A percentile compares a stretch with the other conserved stretches of the same genome.
phyloP scores from a whole-genome alignment of 176 grass and related monocot species.

The Areca catechu region DNA sequence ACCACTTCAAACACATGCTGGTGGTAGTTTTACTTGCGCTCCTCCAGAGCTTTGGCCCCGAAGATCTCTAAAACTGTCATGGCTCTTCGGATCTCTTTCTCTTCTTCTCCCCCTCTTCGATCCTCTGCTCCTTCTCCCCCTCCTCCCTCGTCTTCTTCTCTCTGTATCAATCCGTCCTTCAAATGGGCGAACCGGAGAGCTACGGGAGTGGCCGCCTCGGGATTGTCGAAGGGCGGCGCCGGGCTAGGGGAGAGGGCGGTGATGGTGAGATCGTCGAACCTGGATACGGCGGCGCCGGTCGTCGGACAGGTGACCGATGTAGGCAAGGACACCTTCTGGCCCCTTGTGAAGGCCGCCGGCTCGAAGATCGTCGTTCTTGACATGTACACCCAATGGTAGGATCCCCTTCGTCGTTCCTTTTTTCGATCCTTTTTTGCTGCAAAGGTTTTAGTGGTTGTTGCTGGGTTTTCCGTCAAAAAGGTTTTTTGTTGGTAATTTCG shows the following conservation, averaged over 20 bases:
- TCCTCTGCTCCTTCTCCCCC: slow-evolving; percentile 10
- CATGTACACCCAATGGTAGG: slow-evolving; percentile 97
- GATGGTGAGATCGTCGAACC: slow-evolving; percentile 35
- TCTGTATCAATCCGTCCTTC: background rate
- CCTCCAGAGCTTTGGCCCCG: too few species aligned
- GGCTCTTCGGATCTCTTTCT: slow-evolving; percentile 62
- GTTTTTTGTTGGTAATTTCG: too few species aligned
- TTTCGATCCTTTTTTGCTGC: too few species aligned
- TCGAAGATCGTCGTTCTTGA: slow-evolving; percentile 80
- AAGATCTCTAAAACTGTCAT: slow-evolving; percentile 10
- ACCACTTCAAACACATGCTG: too few species aligned
- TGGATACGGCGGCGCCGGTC: slow-evolving; percentile 46
- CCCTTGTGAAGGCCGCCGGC: slow-evolving; percentile 72
- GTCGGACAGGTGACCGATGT: slow-evolving; percentile 80
- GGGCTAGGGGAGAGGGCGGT: background rate
- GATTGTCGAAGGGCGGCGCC: background rate
- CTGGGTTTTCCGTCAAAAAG: too few species aligned
- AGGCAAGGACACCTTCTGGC: slow-evolving; percentile 94
- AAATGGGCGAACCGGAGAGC: slow-evolving; percentile 13
- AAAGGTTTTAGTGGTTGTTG: too few species aligned
- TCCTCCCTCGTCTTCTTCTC: background rate
- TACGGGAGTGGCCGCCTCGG: slow-evolving; percentile 13
- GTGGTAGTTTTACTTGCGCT: too few species aligned
- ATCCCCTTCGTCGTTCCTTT: too few species aligned
- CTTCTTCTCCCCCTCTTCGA: slow-evolving; percentile 26